Evolutionary conservation across 768 basidiomycete species (phyloP).

Genomic region (Pleurotus giganteus): DNA sequence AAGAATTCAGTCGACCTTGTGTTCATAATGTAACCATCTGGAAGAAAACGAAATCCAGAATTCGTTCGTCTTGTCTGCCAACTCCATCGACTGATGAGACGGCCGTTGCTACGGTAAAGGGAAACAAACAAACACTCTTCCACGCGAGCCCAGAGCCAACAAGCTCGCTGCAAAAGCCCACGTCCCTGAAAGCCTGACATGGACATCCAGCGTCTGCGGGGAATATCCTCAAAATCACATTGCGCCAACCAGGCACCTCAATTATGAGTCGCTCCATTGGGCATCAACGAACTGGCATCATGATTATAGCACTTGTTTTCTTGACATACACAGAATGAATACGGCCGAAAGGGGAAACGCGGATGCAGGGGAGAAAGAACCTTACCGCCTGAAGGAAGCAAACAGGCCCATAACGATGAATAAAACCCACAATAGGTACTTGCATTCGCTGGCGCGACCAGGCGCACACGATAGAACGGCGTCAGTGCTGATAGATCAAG

Average conservation of each 20-base stretch:
- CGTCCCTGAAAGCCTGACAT: background rate
- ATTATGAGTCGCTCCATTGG: no score
- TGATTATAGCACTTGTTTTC: no score
- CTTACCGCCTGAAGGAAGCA: background rate
- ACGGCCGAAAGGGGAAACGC: no score
- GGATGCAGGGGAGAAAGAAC: background rate
- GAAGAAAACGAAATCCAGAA: background rate
- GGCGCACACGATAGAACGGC: background rate
- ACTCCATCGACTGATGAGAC: background rate
- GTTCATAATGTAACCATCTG: no score
- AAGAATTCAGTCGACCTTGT: background rate
- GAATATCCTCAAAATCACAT: conserved; percentile 1
- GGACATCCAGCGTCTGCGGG: background rate
- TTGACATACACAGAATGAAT: no score
- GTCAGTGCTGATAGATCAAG: background rate
- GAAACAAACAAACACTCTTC: background rate
- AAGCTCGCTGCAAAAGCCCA: background rate
- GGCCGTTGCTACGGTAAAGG: conserved; percentile 1
- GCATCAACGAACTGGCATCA: no score
- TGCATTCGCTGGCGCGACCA: background rate
- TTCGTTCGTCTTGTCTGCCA: background rate
- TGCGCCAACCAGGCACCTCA: background rate
- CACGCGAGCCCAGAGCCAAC: background rate
- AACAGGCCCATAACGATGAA: background rate
- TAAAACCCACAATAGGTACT: background rate